Conservation (phyloP, 1,139 yeast genomes). For the Diutina catenulata region DNA sequence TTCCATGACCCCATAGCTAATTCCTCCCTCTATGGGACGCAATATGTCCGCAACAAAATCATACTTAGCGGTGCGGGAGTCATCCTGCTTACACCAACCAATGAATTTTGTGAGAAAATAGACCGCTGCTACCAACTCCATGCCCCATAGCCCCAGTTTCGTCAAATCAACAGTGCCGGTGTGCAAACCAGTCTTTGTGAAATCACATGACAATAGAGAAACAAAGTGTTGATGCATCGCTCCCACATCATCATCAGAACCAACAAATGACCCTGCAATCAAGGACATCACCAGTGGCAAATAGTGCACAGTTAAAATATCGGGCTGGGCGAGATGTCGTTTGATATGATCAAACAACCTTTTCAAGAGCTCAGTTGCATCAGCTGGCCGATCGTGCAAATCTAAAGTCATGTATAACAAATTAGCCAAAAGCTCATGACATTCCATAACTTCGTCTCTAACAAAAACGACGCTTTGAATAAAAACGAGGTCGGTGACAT, state of each 20-base stretch:
- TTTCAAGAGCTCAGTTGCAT: background rate
- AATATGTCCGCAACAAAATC: conserved; percentile 36
- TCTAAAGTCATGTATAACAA: conserved; percentile 41
- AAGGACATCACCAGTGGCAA: conserved; percentile 49
- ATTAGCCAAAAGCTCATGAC: conserved; percentile 66
- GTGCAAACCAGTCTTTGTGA: conserved; percentile 9
- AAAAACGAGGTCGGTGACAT: conserved; percentile 33
- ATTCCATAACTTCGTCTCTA: conserved; percentile 47
- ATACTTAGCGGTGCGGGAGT: conserved; percentile 36
- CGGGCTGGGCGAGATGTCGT: conserved; percentile 41
- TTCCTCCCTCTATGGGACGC: conserved; percentile 25
- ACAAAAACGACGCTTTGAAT: conserved; percentile 45
- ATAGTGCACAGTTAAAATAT: conserved; percentile 49
- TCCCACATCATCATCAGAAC: conserved; percentile 15
- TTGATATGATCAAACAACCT: conserved; percentile 11
- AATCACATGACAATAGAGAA: conserved; percentile 14
- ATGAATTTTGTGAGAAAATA: conserved; percentile 55
- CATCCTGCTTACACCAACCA: conserved; percentile 53
- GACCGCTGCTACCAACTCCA: conserved; percentile 35
- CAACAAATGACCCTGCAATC: conserved; percentile 18
- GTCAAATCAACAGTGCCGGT: conserved; percentile 32
- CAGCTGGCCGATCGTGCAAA: conserved; percentile 25
- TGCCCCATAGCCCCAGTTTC: conserved; percentile 42
- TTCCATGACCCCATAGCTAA: conserved; percentile 66
- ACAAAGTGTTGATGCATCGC: conserved; percentile 18